Percentiles rank a stretch among this genome's conserved stretches.
These are phyloP conservation scores for Ambrosiella xylebori DNA, from an alignment of 2,329 filamentous ascomycete genomes.

Conservation along the genomic window DNA sequence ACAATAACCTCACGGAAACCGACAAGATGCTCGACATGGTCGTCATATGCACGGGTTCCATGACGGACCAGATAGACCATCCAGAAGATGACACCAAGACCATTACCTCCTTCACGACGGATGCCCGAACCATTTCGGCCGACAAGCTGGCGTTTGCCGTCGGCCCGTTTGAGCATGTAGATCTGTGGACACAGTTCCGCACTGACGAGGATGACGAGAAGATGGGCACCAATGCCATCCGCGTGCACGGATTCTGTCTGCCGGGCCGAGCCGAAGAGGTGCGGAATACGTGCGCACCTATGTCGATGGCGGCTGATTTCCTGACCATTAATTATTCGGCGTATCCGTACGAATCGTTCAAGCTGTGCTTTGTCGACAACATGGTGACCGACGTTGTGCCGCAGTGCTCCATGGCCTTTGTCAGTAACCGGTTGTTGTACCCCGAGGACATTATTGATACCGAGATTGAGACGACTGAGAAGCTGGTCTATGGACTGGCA, in stretches of 20 bases:
- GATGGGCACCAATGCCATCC: constrained; percentile 71
- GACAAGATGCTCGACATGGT: constrained; percentile 79
- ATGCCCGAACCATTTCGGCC: constrained; percentile 51
- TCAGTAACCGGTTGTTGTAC: constrained; percentile 72
- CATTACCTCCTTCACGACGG: constrained; percentile 68
- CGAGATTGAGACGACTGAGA: constrained; percentile 64
- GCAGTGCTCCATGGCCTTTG: constrained; percentile 69
- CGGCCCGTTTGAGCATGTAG: constrained; percentile 86
- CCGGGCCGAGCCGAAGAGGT: constrained; percentile 69
- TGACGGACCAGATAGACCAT: constrained; percentile 68
- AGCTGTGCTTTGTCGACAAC: constrained; percentile 88
- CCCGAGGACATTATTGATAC: constrained; percentile 73
- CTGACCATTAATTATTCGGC: constrained; percentile 77
- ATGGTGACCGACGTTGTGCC: constrained; percentile 57
- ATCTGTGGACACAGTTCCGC: constrained; percentile 68
- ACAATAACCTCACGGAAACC: constrained; percentile 41
- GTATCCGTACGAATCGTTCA: constrained; percentile 85
- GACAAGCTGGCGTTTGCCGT: constrained; percentile 88
- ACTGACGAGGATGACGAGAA: constrained; percentile 85
- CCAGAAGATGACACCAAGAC: constrained; percentile 65
- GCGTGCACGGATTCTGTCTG: constrained; percentile 80
- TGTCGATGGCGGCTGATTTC: constrained; percentile 77
- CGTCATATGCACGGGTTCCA: constrained; percentile 77
- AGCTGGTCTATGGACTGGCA: constrained; percentile 66
- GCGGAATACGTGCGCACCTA: constrained; percentile 67